Percentiles rank a stretch among this genome's conserved stretches.
phyloP scores from a whole-genome alignment of 1,139 yeast genomes.

The Wickerhamiella infanticola region DNA sequence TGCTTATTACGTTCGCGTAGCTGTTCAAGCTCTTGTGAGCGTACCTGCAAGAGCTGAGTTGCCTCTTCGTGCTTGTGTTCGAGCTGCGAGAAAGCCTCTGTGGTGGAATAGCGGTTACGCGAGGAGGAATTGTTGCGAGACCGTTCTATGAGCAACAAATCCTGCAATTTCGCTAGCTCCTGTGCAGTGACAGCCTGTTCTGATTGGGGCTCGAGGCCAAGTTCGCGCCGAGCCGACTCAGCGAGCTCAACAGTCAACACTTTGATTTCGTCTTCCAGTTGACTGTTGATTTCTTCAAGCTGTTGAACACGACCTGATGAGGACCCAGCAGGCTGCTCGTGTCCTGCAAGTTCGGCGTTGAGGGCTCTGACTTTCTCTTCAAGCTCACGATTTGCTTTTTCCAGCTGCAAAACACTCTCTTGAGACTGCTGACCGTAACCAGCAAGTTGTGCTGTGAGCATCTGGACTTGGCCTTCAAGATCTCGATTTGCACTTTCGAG shows the following conservation, averaged over 20 bases:
- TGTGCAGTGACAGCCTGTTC: constrained; percentile 3
- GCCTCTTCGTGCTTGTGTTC: constrained; percentile 22
- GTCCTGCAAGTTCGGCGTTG: neutral
- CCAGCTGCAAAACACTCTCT: neutral
- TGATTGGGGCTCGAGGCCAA: constrained; percentile 13
- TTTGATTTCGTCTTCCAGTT: constrained; percentile 22
- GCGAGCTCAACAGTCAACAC: constrained; percentile 26
- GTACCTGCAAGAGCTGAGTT: constrained; percentile 17
- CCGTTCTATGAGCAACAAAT: constrained; percentile 22
- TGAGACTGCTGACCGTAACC: neutral
- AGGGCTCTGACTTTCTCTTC: neutral
- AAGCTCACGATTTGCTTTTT: neutral
- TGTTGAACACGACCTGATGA: neutral
- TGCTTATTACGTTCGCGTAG: constrained; percentile 18
- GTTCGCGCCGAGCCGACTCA: constrained; percentile 25
- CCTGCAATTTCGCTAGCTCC: constrained; percentile 17
- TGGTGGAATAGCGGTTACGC: constrained; percentile 8
- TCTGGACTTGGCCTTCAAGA: neutral
- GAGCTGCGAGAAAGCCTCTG: constrained; percentile 17
- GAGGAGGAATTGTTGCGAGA: constrained; percentile 21
- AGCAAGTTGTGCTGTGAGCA: neutral
- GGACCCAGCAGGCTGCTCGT: neutral
- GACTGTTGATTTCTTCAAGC: constrained; percentile 12
- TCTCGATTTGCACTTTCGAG: neutral
- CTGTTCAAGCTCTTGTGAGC: constrained; percentile 19